phyloP scores from a whole-genome alignment of 768 basidiomycete genomes.

The Tylopilus cervinicoccineus region DNA sequence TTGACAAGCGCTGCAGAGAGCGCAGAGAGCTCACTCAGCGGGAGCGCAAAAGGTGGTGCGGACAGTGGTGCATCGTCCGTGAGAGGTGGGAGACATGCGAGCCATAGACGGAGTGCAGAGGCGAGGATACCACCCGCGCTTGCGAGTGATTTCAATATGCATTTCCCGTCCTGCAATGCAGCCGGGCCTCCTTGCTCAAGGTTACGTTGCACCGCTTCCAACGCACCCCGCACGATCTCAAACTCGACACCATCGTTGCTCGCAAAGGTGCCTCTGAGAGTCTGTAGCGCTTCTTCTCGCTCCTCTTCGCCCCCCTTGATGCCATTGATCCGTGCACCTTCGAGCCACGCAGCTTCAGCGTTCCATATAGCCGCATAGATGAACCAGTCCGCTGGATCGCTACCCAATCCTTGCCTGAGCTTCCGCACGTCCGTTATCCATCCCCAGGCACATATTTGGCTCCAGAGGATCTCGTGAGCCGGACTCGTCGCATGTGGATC shows the following conservation, averaged over 20 bases:
- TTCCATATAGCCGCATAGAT: conserved; percentile 38
- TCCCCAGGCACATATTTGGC: conserved; percentile 72
- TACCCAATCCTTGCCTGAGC: conserved; percentile 33
- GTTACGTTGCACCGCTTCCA: conserved; percentile 32
- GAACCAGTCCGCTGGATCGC: conserved; percentile 20
- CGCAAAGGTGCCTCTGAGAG: conserved; percentile 38
- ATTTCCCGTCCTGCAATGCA: conserved; percentile 4
- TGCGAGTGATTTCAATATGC: conserved; percentile 29
- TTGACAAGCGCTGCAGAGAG: conserved; percentile 47
- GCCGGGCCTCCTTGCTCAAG: conserved; percentile 12
- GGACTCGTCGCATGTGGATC: conserved; percentile 90
- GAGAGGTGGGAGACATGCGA: conserved; percentile 52
- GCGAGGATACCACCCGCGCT: conserved; percentile 36
- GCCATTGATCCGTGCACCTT: conserved; percentile 72
- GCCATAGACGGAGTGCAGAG: conserved; percentile 57
- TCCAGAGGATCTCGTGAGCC: conserved; percentile 86
- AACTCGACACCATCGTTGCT: conserved; percentile 30
- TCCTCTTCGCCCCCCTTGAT: conserved; percentile 64
- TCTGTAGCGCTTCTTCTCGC: conserved; percentile 36
- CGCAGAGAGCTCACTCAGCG: conserved; percentile 52
- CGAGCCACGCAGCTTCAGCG: conserved; percentile 60
- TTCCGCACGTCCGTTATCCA: conserved; percentile 63
- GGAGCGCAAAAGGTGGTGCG: conserved; percentile 58
- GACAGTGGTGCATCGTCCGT: conserved; percentile 34
- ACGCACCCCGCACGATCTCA: conserved; percentile 33